A percentile compares a stretch with the other conserved stretches of the same genome.
These are phyloP conservation scores for Plantago coronopus DNA, from an alignment of 305 asterid species.

Conservation along the genomic window DNA sequence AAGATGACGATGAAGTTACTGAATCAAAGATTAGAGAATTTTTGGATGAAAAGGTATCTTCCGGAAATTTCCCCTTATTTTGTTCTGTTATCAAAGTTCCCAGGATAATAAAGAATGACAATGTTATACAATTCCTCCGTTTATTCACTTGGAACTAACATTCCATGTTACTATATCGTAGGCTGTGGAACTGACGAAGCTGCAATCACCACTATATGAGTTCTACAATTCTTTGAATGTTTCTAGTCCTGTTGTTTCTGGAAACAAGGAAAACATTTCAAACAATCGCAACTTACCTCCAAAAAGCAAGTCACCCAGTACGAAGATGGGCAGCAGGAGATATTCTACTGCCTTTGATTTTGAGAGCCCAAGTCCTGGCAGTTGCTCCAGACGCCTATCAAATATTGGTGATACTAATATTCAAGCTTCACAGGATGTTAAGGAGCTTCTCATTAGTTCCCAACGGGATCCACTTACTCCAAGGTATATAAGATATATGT, in stretches of 20 bases:
- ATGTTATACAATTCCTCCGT: not conserved
- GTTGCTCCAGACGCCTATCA: conserved; percentile 62
- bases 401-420: conserved; percentile 51
- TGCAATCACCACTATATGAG: conserved; percentile 87
- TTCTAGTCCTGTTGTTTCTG: conserved; percentile 49
- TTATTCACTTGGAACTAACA: not conserved
- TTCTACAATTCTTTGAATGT: conserved; percentile 78
- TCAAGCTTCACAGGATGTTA: conserved; percentile 53
- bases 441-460: conserved; percentile 44
- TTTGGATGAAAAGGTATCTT: conserved; percentile 82
- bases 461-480: conserved; percentile 63
- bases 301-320: conserved; percentile 82
- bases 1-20: conserved; percentile 83
- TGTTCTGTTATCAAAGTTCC: not conserved
- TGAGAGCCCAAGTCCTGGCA: conserved; percentile 60
- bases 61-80: not conserved
- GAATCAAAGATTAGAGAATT: conserved; percentile 87
- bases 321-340: conserved; percentile 56
- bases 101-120: not conserved
- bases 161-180: conserved; percentile 24
- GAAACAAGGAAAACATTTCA: conserved; percentile 71
- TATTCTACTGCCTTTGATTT: conserved; percentile 69
- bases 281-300: conserved; percentile 79
- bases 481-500: conserved; percentile 40
- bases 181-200: conserved; percentile 89